Base-by-base conservation (phyloP, 805 yeast genomes). In the Cyberlindnera saturnus region DNA sequence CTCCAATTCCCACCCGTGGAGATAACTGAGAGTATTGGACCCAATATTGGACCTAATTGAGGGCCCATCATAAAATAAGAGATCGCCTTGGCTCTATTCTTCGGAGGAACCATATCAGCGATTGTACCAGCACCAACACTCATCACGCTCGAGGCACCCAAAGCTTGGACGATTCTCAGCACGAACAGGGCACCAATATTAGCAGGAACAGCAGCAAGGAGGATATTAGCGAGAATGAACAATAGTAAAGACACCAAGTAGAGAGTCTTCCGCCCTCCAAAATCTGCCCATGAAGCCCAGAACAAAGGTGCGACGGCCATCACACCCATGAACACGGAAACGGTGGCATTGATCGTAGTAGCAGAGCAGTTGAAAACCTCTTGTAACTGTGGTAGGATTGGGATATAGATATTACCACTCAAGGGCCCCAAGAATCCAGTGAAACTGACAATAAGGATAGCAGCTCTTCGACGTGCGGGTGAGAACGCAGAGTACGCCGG, bases 71-170 rank as follows among this genome's bases (percentile, higher is more conserved):
- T 89, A 52, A 81, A 89, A 43, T 81, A 72, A 0, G 96, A 93
- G 74, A 89, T 81, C 2, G 95, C 91, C 11, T 74, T 67, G 2
- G 95, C 96, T 53, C 96, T 69, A 50, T 80, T 75, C 28, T 75
- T 70, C 16, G 82, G 81, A 8, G 77, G 70, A 47, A 73, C 82
- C 29, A 89, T 61, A 60, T 89, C 97, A 26, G 87, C 78, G 16
- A 89, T 81, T 0, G 96, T 86, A 2, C 96, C 96, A 0, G 96
- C 95, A 1, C 96, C 96, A 26, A 87, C 82, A 16, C 95, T 79
- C 59, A 89, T 95, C 0, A 89, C 96, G 3, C 91, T 82, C 46
- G 87, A 77, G 0, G 93, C 95, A 32, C 95, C 95, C 55, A 89
- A 70, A 2, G 89, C 91, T 53, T 84, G 88, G 2, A 90, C 82